These are phyloP conservation scores for Tylopilus orsonianus DNA, from an alignment of 1,284 basidiomycete species.

Conservation along the genomic window DNA sequence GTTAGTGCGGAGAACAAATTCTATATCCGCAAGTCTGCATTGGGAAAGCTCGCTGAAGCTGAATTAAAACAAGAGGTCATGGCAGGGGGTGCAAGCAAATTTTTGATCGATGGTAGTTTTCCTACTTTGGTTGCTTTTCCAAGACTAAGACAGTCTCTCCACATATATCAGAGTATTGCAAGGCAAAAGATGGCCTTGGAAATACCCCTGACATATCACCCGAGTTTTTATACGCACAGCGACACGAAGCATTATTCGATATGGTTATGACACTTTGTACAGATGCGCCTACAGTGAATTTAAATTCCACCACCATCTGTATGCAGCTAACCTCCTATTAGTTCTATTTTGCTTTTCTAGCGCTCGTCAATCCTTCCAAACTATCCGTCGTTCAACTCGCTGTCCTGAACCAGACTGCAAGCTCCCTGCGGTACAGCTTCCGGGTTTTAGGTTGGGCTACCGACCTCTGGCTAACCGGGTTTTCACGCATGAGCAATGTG, in stretches of 20 bases:
- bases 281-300: constrained; percentile 35
- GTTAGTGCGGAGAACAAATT: constrained; percentile 14
- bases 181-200: constrained; percentile 29
- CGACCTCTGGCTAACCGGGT: constrained; percentile 10
- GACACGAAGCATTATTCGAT: constrained; percentile 12
- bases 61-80: constrained; percentile 39
- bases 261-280: constrained; percentile 19
- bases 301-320: not conserved
- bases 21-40: constrained; percentile 30
- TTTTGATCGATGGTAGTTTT: too few relatives aligned
- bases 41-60: too few relatives aligned
- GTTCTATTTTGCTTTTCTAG: constrained; percentile 37
- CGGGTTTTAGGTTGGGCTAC: constrained; percentile 1
- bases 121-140: too few relatives aligned
- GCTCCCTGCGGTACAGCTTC: constrained; percentile 26
- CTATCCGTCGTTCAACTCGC: constrained; percentile 38
- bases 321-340: constrained; percentile 7
- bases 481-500: constrained; percentile 20
- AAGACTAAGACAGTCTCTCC: too few relatives aligned
- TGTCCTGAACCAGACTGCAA: constrained; percentile 33
- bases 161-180: constrained; percentile 33
- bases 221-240: constrained; percentile 20
- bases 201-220: constrained; percentile 21
- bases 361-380: constrained; percentile 33
- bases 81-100: too few relatives aligned